Conservation (phyloP, 345 rosid genomes). For the Salix dunnii region DNA sequence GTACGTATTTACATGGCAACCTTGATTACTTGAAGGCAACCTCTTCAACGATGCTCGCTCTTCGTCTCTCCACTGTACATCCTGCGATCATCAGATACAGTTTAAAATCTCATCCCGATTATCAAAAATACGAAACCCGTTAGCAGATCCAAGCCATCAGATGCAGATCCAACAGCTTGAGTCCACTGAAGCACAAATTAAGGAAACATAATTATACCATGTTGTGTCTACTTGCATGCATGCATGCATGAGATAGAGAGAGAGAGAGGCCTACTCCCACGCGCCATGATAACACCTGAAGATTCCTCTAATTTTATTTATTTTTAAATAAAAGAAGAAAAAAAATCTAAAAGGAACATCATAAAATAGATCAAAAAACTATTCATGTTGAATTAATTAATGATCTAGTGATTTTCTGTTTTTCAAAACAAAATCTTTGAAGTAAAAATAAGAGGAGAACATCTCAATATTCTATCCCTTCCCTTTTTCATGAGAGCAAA, state of each 20-base stretch:
- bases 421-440: too few relatives aligned
- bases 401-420: too few relatives aligned
- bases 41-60: slow-evolving; percentile 60
- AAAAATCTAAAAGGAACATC: not conserved
- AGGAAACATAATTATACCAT: not conserved
- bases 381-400: too few relatives aligned
- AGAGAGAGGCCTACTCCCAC: slow-evolving; percentile 39
- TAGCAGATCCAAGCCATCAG: slow-evolving; percentile 16
- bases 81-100: slow-evolving; percentile 41
- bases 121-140: not conserved
- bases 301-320: too few relatives aligned
- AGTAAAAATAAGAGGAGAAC: too few relatives aligned
- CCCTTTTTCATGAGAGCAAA: too few relatives aligned
- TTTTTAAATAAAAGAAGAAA: too few relatives aligned
- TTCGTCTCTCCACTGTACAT: slow-evolving; percentile 84
- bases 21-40: not conserved
- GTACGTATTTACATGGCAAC: slow-evolving; percentile 10
- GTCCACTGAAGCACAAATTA: not conserved
- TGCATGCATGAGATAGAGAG: slow-evolving; percentile 2
- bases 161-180: slow-evolving; percentile 4
- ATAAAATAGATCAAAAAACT: not conserved
- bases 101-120: not conserved
- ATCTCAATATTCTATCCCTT: too few relatives aligned
- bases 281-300: slow-evolving; percentile 28
- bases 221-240: slow-evolving; percentile 1